Base-by-base conservation (phyloP, 352 stramenopile species). In the Phytophthora podocarpi region DNA sequence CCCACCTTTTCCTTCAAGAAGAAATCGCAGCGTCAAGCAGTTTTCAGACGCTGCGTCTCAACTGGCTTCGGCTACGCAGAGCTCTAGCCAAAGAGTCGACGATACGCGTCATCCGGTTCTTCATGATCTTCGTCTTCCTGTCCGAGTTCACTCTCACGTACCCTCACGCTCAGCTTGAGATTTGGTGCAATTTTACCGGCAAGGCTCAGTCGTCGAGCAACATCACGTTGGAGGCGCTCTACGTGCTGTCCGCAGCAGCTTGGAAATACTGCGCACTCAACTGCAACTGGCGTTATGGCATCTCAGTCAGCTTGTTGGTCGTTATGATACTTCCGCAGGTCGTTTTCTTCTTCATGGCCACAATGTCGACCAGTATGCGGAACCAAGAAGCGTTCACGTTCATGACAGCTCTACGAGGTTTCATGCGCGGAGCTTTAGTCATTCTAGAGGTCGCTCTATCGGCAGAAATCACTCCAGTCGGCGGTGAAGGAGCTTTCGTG, bases 121-220 rank as follows among this genome's bases (percentile, higher is more conserved):
- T 91, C 48, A 74, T 74, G 32, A 37, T 86, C 16, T 85, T 85
- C 51, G 65, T 82, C 10, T 85, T 84, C 51, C 70, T 86, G 60
- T 76, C 75, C 34, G 77, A 89, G 54, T 91, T 87, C 43, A 68
- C 60, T 13, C 54, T 91, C 43, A 74, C 59, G 24, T 89, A 83
- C 46, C 67, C 78, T 3, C 59, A 82, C 41, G 49, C 67, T 11
- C 64, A 72, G 34, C 64, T 91, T 10, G 68, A 80, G 16, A 57
- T 60, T 30, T 79, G 80, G 57, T 84, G 67, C 13, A 58, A 59
- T 18, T 64, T 87, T 4, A 74, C 64, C 5, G 49, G 72, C 45
- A 81, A 79, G 49, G 43, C 76, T 2, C 30, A 64, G 26, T 85
- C 80, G 0, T 74, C 67, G 1, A 74, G 68, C 28, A 82, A 84